phyloP scores from a whole-genome alignment of 129 eudicot genomes.

The Scalesia atractyloides region DNA sequence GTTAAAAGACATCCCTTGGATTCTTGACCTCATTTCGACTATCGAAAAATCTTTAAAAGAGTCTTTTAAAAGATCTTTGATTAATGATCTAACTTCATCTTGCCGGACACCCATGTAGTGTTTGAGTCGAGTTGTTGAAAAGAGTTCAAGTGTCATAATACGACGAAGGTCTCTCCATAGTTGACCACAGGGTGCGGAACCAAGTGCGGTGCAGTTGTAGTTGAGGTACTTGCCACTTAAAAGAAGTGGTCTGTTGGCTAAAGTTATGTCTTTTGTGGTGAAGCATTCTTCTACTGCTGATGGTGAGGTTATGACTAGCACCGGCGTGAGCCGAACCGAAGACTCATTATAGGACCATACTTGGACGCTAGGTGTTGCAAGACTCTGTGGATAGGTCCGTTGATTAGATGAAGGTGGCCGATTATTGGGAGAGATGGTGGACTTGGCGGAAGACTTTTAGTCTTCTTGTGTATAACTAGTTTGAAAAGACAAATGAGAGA shows the following conservation, averaged over 20 bases:
- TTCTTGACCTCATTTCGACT: constrained; percentile 40
- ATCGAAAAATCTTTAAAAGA: neutral
- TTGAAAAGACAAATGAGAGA: constrained; percentile 18
- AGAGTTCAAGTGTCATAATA: constrained; percentile 24
- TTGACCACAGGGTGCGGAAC: constrained; percentile 37
- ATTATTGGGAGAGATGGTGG: constrained; percentile 46
- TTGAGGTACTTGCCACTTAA: constrained; percentile 26
- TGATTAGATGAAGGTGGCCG: constrained; percentile 46
- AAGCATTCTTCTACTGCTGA: constrained; percentile 46
- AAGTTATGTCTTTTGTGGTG: constrained; percentile 39
- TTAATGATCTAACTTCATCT: constrained; percentile 32
- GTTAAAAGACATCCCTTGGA: constrained; percentile 40
- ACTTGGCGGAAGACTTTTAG: constrained; percentile 31
- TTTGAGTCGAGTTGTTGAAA: constrained; percentile 37
- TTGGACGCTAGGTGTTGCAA: constrained; percentile 13
- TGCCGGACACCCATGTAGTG: constrained; percentile 16
- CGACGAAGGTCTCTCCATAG: constrained; percentile 55
- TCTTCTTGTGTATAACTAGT: neutral
- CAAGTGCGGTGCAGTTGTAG: constrained; percentile 28
- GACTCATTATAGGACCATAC: constrained; percentile 42
- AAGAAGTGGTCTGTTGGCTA: constrained; percentile 45
- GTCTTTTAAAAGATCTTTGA: constrained; percentile 24
- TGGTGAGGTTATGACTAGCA: constrained; percentile 42
- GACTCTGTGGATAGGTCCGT: constrained; percentile 7
- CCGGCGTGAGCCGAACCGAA: constrained; percentile 39